A percentile compares a stretch with the other conserved stretches of the same genome.
phyloP scores from a whole-genome alignment of 352 stramenopile genomes.

The Pythium rishiriense region DNA sequence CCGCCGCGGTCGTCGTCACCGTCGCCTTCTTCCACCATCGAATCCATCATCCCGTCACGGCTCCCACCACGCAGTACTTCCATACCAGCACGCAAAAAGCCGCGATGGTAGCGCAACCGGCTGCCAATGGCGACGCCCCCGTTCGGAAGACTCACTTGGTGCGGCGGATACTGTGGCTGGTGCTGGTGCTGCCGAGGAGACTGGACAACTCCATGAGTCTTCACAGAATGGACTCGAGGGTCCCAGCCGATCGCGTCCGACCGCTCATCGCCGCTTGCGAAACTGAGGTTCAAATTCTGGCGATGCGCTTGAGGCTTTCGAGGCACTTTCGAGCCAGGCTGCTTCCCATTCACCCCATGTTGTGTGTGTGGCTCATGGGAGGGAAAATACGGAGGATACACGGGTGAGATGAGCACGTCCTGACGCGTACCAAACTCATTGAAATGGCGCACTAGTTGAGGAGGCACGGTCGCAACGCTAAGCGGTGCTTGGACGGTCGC shows the following conservation, averaged over 20 bases:
- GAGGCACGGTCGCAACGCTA: neutral
- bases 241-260: conserved; percentile 9
- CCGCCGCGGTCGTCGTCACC: conserved; percentile 5
- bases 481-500: neutral
- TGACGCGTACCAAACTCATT: conserved; percentile 70
- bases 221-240: neutral
- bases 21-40: conserved; percentile 24
- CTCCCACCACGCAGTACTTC: conserved; percentile 43
- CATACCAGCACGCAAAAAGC: conserved; percentile 62
- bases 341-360: conserved; percentile 2
- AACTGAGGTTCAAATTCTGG: conserved; percentile 8
- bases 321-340: conserved; percentile 8
- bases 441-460: conserved; percentile 58
- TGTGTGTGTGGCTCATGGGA: conserved; percentile 4
- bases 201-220: neutral
- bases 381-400: conserved; percentile 54
- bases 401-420: conserved; percentile 56
- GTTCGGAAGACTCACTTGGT: neutral
- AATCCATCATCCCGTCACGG: conserved; percentile 12
- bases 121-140: neutral
- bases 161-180: too few relatives aligned
- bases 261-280: conserved; percentile 6
- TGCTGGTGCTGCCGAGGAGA: conserved; percentile 4
- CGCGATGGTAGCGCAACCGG: conserved; percentile 42
- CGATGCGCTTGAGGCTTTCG: conserved; percentile 7